Conservation (phyloP, 2,329 filamentous ascomycete species). For the Elsinoe fawcettii region DNA sequence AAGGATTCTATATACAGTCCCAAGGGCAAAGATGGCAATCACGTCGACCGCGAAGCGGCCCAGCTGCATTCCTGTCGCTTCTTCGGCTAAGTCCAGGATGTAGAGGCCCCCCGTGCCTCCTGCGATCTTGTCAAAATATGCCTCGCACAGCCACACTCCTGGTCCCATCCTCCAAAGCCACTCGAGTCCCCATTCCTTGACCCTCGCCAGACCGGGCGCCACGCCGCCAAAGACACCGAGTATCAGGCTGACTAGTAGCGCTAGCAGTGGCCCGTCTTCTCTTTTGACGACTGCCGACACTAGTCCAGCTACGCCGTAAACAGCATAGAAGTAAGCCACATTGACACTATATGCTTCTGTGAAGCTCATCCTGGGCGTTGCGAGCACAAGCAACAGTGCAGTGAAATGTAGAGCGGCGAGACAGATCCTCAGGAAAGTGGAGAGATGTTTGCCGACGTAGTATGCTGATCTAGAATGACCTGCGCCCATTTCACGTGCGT, state of each 20-base stretch:
- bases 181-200: slow-evolving; percentile 45
- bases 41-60: slow-evolving; percentile 41
- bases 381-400: slow-evolving; percentile 43
- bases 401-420: slow-evolving; percentile 50
- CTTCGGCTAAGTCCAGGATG: slow-evolving; percentile 40
- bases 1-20: slow-evolving; percentile 10
- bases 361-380: slow-evolving; percentile 46
- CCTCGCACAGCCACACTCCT: slow-evolving; percentile 49
- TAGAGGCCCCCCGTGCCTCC: slow-evolving; percentile 46
- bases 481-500: slow-evolving; percentile 48
- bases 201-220: slow-evolving; percentile 43
- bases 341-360: slow-evolving; percentile 44
- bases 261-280: slow-evolving; percentile 51
- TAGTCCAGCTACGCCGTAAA: slow-evolving; percentile 48
- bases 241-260: slow-evolving; percentile 30
- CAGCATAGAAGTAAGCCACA: slow-evolving; percentile 50
- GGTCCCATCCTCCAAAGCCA: slow-evolving; percentile 51
- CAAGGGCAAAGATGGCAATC: slow-evolving; percentile 15
- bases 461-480: slow-evolving; percentile 51
- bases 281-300: slow-evolving; percentile 48
- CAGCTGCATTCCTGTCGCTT: slow-evolving; percentile 41
- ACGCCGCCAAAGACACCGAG: slow-evolving; percentile 29
- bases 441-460: slow-evolving; percentile 49
- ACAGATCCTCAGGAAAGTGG: slow-evolving; percentile 45
- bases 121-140: slow-evolving; percentile 49